A percentile compares a stretch with the other conserved stretches of the same genome.
These are phyloP conservation scores for Amylostereum areolatum DNA, from an alignment of 1,284 basidiomycete species.

Conservation along the genomic window DNA sequence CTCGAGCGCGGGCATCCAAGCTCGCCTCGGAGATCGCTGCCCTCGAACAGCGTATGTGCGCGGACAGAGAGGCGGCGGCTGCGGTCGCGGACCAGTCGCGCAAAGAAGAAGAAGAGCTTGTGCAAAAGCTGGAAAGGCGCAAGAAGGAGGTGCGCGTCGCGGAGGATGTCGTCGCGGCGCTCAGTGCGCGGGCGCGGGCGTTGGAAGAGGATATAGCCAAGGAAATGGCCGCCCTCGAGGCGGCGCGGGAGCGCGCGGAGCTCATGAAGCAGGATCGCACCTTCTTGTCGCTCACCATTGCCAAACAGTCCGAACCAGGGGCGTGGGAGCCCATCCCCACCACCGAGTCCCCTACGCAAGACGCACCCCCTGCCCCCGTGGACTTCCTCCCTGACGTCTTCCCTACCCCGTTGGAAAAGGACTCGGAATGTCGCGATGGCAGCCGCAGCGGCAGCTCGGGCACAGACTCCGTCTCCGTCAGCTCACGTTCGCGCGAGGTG, in stretches of 20 bases:
- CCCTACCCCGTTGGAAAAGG: slow-evolving; percentile 14
- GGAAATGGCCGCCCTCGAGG: slow-evolving; percentile 47
- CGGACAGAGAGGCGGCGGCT: slow-evolving; percentile 34
- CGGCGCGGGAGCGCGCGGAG: slow-evolving; percentile 46
- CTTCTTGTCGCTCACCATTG: slow-evolving; percentile 26
- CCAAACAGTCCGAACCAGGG: slow-evolving; percentile 8
- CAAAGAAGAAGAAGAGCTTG: slow-evolving; percentile 38
- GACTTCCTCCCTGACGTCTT: slow-evolving; percentile 7
- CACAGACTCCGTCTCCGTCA: too few relatives aligned
- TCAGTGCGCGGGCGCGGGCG: slow-evolving; percentile 29
- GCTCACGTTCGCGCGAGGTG: slow-evolving; percentile 8
- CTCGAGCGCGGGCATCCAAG: slow-evolving; percentile 57
- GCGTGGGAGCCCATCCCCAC: slow-evolving; percentile 16
- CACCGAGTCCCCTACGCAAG: slow-evolving; percentile 2
- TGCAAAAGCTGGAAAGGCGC: slow-evolving; percentile 51
- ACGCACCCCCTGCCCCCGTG: not conserved
- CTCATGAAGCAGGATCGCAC: slow-evolving; percentile 37
- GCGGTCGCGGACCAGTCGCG: slow-evolving; percentile 27
- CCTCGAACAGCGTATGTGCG: slow-evolving; percentile 47
- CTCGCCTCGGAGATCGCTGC: slow-evolving; percentile 65
- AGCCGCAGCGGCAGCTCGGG: slow-evolving; percentile 4
- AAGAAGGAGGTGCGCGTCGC: slow-evolving; percentile 63
- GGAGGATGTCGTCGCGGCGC: slow-evolving; percentile 49
- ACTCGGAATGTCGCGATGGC: slow-evolving; percentile 6
- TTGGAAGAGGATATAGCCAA: slow-evolving; percentile 31